A percentile compares a stretch with the other conserved stretches of the same genome.
These are phyloP conservation scores for Astrocystis sublimbata DNA, from an alignment of 495 filamentous ascomycete species.

Conservation along the genomic window DNA sequence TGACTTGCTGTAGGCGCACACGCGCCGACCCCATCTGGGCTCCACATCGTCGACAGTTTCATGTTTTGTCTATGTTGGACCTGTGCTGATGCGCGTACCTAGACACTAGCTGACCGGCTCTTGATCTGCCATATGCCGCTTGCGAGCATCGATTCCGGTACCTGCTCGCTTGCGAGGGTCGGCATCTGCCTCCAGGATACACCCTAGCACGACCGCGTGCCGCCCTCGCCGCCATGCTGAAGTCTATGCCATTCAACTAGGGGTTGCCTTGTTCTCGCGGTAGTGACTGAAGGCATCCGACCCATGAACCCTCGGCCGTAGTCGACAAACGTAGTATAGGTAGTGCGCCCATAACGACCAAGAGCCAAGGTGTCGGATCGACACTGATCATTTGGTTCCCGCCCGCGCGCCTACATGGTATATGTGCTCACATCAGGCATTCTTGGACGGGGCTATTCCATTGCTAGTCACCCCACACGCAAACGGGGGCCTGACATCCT, in stretches of 20 bases:
- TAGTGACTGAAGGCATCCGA: not conserved
- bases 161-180: conserved; percentile 2
- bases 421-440: conserved; percentile 9
- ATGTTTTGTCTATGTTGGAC: not conserved
- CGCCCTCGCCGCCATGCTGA: not conserved
- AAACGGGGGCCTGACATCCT: conserved; percentile 15
- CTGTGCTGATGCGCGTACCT: not conserved
- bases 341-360: conserved; percentile 12
- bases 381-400: conserved; percentile 14
- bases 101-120: no score
- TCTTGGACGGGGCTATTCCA: conserved; percentile 9
- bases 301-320: conserved; percentile 14
- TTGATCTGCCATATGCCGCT: not conserved
- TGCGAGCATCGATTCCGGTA: no score
- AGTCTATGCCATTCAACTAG: not conserved
- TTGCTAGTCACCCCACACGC: conserved; percentile 5
- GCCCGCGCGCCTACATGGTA: conserved; percentile 5
- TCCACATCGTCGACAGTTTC: conserved; percentile 14
- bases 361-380: conserved; percentile 14
- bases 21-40: not conserved
- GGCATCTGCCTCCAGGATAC: not conserved
- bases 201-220: not conserved
- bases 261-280: conserved; percentile 2
- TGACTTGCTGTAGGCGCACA: no score
- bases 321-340: not conserved